Evolutionary conservation across 805 yeast genomes (phyloP).

Genomic region (Saccharomyces kudriavzevii): DNA sequence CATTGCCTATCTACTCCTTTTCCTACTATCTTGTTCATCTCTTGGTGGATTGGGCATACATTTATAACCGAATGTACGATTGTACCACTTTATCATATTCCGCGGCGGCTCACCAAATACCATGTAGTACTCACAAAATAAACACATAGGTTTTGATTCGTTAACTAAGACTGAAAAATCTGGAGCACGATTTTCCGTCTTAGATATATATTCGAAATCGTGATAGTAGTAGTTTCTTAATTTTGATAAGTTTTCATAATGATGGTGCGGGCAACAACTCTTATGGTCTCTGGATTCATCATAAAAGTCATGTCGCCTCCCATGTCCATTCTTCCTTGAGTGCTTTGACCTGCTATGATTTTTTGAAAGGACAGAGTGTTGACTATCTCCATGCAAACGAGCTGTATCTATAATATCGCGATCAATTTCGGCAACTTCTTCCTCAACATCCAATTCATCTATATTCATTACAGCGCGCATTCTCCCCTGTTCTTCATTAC

Average conservation of each 20-base stretch:
- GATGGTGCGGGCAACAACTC: slow-evolving; percentile 9
- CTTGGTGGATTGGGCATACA: slow-evolving; percentile 12
- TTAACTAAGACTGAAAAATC: slow-evolving; percentile 20
- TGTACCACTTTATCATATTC: slow-evolving; percentile 45
- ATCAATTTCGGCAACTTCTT: slow-evolving; percentile 4
- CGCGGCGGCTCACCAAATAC: slow-evolving; percentile 43
- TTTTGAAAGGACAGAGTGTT: neutral
- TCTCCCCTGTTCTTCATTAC: slow-evolving; percentile 19
- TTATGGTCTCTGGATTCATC: neutral
- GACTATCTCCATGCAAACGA: neutral
- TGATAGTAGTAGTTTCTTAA: slow-evolving; percentile 10
- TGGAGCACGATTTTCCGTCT: slow-evolving; percentile 10
- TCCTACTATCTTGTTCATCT: slow-evolving; percentile 7
- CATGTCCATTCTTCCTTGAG: neutral
- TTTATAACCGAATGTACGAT: slow-evolving; percentile 25
- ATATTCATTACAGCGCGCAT: slow-evolving; percentile 24
- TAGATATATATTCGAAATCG: slow-evolving; percentile 13
- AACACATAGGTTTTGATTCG: slow-evolving; percentile 30
- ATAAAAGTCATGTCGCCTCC: neutral
- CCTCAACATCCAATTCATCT: slow-evolving; percentile 18
- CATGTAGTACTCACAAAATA: slow-evolving; percentile 46
- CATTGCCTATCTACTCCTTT: neutral
- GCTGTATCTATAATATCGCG: neutral
- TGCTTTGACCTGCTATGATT: neutral
- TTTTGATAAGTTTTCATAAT: neutral